Percentiles rank a stretch among this genome's conserved stretches.
Evolutionary conservation across 129 eudicot genomes (phyloP).

Genomic region (Pittosporum tobira): DNA sequence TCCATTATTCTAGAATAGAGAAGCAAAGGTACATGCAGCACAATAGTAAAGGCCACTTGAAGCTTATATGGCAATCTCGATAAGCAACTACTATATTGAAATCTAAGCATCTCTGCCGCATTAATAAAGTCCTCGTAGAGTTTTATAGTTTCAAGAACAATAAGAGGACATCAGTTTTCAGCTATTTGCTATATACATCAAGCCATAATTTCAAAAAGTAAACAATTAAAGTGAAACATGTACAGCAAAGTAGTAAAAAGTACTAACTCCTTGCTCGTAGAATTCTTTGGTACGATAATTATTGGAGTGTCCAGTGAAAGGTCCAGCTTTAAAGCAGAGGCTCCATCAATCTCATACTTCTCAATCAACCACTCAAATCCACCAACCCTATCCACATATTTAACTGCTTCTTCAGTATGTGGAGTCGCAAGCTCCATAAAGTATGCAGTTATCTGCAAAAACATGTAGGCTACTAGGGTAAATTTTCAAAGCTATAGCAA

Average conservation of each 20-base stretch:
- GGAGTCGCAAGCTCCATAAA: constrained; percentile 95
- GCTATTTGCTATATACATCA: too few relatives aligned
- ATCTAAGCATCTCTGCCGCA: neutral
- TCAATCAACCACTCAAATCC: constrained; percentile 96
- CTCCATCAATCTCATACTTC: constrained; percentile 91
- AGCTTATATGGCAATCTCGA: constrained; percentile 10
- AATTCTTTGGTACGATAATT: constrained; percentile 64
- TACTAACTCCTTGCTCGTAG: constrained; percentile 85
- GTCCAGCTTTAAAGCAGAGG: constrained; percentile 79
- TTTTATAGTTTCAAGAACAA: too few relatives aligned
- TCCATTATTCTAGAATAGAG: neutral
- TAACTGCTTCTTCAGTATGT: constrained; percentile 80
- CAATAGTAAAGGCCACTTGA: constrained; percentile 2
- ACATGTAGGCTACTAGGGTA: constrained; percentile 1
- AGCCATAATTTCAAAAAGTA: neutral
- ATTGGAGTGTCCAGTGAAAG: constrained; percentile 87
- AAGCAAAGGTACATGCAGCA: neutral
- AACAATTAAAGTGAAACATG: neutral
- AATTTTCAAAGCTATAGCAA: neutral
- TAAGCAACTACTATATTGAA: neutral
- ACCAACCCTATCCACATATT: constrained; percentile 90
- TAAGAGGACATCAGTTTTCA: neutral
- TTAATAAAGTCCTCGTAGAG: neutral
- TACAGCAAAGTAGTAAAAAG: constrained; percentile 5
- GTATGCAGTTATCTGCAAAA: constrained; percentile 70